These are phyloP conservation scores for Theileria orientalis DNA, from an alignment of 169 alveolate genomes.

Conservation along the genomic window DNA sequence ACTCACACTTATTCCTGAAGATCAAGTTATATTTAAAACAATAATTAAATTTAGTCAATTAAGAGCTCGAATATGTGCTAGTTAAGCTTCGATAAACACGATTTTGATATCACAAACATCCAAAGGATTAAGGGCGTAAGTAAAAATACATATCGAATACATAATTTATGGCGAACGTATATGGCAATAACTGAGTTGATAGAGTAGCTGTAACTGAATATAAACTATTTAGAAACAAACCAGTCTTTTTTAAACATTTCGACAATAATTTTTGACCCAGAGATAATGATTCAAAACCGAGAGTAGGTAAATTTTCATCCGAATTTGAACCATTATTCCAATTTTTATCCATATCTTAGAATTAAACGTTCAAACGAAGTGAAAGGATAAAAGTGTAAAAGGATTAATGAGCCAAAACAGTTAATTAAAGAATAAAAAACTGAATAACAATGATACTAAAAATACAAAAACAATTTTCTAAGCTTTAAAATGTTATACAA, in stretches of 20 bases:
- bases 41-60: no score
- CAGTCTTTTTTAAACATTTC: conserved; percentile 35
- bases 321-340: conserved; percentile 22
- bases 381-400: background rate
- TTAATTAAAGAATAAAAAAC: background rate
- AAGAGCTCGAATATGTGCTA: no score
- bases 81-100: no score
- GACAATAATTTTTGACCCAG: conserved; percentile 54
- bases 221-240: conserved; percentile 9
- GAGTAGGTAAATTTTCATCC: conserved; percentile 21
- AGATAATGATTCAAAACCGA: conserved; percentile 35
- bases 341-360: conserved; percentile 20
- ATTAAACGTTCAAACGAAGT: background rate
- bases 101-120: no score
- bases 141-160: no score
- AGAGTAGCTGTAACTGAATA: background rate
- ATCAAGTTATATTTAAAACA: no score
- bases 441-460: background rate
- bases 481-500: background rate
- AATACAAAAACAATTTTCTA: background rate
- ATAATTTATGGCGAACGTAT: no score
- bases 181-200: background rate
- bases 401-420: background rate
- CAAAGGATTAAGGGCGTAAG: no score
- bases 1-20: conserved; percentile 52